Evolutionary conservation across 495 filamentous ascomycete species (phyloP).

Genomic region (Aspergillus biplanus): DNA sequence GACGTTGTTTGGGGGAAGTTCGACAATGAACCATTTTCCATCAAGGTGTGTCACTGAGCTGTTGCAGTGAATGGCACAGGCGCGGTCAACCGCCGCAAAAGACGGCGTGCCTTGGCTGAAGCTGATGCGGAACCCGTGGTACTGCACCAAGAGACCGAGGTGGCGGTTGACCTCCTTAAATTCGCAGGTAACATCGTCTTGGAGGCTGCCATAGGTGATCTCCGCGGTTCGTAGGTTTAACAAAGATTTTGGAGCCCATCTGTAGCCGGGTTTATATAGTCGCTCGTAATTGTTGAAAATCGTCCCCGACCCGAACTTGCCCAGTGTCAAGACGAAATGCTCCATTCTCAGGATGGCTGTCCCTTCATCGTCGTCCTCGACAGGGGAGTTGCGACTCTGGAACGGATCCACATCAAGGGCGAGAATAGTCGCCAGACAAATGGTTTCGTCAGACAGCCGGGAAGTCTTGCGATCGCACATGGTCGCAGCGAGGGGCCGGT

Average conservation of each 20-base stretch:
- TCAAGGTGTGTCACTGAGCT: not conserved
- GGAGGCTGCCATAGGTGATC: not conserved
- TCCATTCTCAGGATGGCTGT: not conserved
- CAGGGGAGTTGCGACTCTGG: not conserved
- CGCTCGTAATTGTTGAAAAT: slow-evolving; percentile 22
- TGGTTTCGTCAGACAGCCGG: slow-evolving; percentile 7
- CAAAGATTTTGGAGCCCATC: slow-evolving; percentile 14
- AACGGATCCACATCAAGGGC: not conserved
- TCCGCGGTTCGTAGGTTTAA: slow-evolving; percentile 14
- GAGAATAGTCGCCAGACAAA: slow-evolving; percentile 15
- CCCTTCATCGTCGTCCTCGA: not conserved
- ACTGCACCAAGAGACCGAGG: slow-evolving; percentile 5
- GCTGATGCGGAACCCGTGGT: slow-evolving; percentile 7
- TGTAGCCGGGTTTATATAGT: slow-evolving; percentile 6
- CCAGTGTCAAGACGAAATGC: not conserved
- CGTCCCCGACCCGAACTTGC: not conserved
- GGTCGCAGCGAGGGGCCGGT: not conserved
- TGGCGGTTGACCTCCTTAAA: slow-evolving; percentile 1
- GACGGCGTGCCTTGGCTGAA: not conserved
- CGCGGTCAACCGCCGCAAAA: not conserved
- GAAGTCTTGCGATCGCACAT: slow-evolving; percentile 17
- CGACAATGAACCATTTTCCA: slow-evolving; percentile 12
- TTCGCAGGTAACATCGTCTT: not conserved
- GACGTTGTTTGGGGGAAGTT: slow-evolving; percentile 10
- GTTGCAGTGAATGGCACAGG: slow-evolving; percentile 12